Percentiles rank a stretch among this genome's conserved stretches.
These are phyloP conservation scores for Suhomyces choctaworum DNA, from an alignment of 1,139 yeast species.

Conservation along the genomic window DNA sequence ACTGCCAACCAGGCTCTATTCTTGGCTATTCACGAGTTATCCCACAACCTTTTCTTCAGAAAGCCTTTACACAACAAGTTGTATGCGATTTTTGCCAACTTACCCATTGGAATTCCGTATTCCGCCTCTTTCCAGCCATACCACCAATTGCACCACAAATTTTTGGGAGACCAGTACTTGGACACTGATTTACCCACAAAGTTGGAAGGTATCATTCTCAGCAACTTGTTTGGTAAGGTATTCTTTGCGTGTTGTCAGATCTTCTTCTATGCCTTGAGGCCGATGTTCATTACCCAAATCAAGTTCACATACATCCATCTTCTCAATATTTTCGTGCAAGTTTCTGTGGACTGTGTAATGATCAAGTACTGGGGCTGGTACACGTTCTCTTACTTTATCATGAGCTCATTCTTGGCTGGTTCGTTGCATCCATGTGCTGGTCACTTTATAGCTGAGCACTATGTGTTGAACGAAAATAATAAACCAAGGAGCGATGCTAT, in stretches of 20 bases:
- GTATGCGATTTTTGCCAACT: slow-evolving; percentile 73
- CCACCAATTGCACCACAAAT: slow-evolving; percentile 89
- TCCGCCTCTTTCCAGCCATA: slow-evolving; percentile 90
- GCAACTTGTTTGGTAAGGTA: slow-evolving; percentile 81
- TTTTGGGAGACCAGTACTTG: slow-evolving; percentile 78
- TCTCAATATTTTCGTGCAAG: slow-evolving; percentile 63
- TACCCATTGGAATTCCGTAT: slow-evolving; percentile 89
- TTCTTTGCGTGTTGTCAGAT: slow-evolving; percentile 90
- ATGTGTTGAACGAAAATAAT: slow-evolving; percentile 65
- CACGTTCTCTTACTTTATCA: slow-evolving; percentile 63
- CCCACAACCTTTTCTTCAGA: slow-evolving; percentile 84
- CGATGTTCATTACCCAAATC: slow-evolving; percentile 79
- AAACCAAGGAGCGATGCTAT: slow-evolving; percentile 28
- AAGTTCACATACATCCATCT: slow-evolving; percentile 75
- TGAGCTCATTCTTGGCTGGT: slow-evolving; percentile 86
- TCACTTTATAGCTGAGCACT: slow-evolving; percentile 93
- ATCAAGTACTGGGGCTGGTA: slow-evolving; percentile 63
- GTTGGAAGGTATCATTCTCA: slow-evolving; percentile 70
- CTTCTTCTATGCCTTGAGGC: slow-evolving; percentile 84
- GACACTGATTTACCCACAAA: slow-evolving; percentile 88
- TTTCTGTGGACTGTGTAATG: slow-evolving; percentile 56
- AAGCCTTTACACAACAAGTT: slow-evolving; percentile 75
- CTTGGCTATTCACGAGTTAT: slow-evolving; percentile 83
- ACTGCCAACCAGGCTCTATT: slow-evolving; percentile 82
- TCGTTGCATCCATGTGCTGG: slow-evolving; percentile 94